These are phyloP conservation scores for Trifolium fragiferum DNA, from an alignment of 306 rosid genomes.

Conservation along the genomic window DNA sequence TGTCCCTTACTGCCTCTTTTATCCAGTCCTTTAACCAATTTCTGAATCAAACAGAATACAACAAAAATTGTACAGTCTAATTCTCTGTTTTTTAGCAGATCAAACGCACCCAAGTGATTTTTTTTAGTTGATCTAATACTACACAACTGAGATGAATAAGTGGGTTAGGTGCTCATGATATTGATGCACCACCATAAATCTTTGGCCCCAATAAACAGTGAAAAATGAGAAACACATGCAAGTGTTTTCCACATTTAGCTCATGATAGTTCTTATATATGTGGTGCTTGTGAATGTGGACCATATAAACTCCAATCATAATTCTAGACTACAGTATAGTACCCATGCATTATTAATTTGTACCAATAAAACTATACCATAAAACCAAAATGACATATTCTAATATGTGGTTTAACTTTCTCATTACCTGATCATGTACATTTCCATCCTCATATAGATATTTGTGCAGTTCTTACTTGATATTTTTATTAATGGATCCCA, in stretches of 20 bases:
- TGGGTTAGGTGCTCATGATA: background rate
- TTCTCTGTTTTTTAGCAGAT: no score
- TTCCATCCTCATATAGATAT: slow-evolving; percentile 4
- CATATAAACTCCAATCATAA: slow-evolving; percentile 8
- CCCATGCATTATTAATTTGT: background rate
- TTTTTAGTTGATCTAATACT: no score
- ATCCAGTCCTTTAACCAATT: no score
- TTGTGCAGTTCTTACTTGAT: background rate
- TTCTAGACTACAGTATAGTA: background rate
- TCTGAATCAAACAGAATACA: no score
- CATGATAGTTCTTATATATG: background rate
- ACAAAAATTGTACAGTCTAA: no score
- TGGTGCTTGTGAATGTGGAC: background rate
- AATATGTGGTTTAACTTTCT: slow-evolving; percentile 4
- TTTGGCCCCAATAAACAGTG: background rate
- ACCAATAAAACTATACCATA: background rate
- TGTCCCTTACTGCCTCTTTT: no score
- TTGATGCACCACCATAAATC: background rate
- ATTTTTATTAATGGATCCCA: background rate
- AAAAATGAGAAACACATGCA: slow-evolving; percentile 37
- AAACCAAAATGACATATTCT: slow-evolving; percentile 3
- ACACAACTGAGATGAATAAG: no score
- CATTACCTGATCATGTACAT: background rate
- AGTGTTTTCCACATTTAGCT: slow-evolving; percentile 16
- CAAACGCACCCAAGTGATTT: no score